Percentiles rank a stretch among this genome's conserved stretches.
phyloP scores from a whole-genome alignment of 2,329 filamentous ascomycete species.

The Exophiala viscosa region DNA sequence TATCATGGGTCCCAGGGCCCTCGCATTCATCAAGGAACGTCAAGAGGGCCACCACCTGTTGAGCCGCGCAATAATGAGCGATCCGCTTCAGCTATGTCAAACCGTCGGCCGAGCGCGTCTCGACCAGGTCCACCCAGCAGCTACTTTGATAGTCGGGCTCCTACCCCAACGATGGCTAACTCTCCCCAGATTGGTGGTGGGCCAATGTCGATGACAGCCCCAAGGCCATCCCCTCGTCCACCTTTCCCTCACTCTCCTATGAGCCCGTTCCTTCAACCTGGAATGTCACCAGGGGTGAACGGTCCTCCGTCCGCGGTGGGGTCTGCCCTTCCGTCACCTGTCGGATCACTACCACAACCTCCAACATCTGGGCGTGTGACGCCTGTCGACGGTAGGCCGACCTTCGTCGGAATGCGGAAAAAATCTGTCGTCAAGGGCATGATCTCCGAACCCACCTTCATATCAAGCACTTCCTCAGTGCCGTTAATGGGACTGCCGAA shows the following conservation, averaged over 20 bases:
- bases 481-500: constrained; percentile 56
- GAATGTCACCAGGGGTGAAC: constrained; percentile 14
- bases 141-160: constrained; percentile 29
- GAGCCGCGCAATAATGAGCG: constrained; percentile 31
- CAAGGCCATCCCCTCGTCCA: constrained; percentile 23
- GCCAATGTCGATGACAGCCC: constrained; percentile 6
- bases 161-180: constrained; percentile 29
- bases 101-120: constrained; percentile 39
- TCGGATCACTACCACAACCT: constrained; percentile 43
- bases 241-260: constrained; percentile 29
- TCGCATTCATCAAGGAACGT: not conserved
- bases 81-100: constrained; percentile 38
- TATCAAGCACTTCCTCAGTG: constrained; percentile 54
- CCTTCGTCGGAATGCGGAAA: constrained; percentile 43
- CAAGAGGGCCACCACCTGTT: constrained; percentile 20
- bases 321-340: constrained; percentile 41
- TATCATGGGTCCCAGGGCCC: constrained; percentile 11
- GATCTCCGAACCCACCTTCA: constrained; percentile 58
- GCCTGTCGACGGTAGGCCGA: constrained; percentile 27
- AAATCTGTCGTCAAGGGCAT: constrained; percentile 57
- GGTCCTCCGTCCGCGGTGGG: constrained; percentile 12
- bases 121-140: constrained; percentile 28
- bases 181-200: constrained; percentile 14
- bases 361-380: constrained; percentile 42
- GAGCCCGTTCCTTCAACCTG: constrained; percentile 29